Evolutionary conservation across 805 yeast genomes (phyloP), one percentile per base, ranked within the genome.

Genomic region (Schizosaccharomyces lindneri): DNA sequence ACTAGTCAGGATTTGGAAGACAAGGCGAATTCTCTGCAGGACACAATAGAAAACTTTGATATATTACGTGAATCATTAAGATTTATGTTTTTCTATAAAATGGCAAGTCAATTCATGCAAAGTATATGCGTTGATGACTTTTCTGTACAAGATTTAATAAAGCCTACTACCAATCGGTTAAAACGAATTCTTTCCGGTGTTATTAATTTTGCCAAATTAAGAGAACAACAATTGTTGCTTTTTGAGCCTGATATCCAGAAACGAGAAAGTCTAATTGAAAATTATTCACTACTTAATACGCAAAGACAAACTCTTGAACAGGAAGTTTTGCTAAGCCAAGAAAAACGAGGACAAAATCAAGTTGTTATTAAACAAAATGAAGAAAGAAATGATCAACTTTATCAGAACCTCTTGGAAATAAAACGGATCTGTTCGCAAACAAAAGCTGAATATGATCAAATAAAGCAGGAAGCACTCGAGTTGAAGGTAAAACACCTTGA

Each of bases 191-290:
- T 87, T 32, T 86, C 95, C 68, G 93, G 93, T 0, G 81, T 87
- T 60, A 84, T 87, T 27, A 88, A 88, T 69, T 88, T 80, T 74
- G 94, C 94, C 0, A 73, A 90, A 62, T 87, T 85, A 67, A 77
- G 95, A 65, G 94, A 86, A 66, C 36, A 87, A 82, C 65, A 81
- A 85, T 63, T 78, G 82, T 69, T 76, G 75, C 29, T 84, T 65
- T 82, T 85, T 67, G 87, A 82, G 64, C 79, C 78, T 31, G 73
- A 84, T 31, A 79, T 83, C 36, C 72, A 76, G 68, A 73, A 11
- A 72, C 78, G 60, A 70, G 80, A 21, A 77, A 76, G 27, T 48
- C 57, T 57, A 62, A 62, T 29, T 48, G 61, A 46, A 17, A 46
- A n/a, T 6, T 46, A 46, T 46, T 19, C 51, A 21, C 51, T 46